Conservation (phyloP, 2,329 filamentous ascomycete genomes). For the Epichloe scottii region DNA sequence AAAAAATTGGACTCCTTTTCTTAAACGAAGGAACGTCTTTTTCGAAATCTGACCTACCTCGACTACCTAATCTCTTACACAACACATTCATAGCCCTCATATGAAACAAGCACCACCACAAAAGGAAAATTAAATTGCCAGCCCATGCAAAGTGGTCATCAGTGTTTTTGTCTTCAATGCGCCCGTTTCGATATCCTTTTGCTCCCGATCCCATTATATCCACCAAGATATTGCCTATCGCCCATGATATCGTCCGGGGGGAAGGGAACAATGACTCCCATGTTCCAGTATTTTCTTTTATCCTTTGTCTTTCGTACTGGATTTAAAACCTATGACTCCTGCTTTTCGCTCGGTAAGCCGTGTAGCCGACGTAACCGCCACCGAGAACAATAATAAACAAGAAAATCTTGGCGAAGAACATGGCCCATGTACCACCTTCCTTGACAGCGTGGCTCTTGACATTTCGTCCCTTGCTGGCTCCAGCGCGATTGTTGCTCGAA, state of each 20-base stretch:
- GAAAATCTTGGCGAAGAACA: slow-evolving; percentile 69
- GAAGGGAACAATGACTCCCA: background rate
- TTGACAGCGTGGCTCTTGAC: slow-evolving; percentile 23
- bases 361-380: slow-evolving; percentile 76
- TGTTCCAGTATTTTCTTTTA: background rate
- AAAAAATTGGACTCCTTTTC: background rate
- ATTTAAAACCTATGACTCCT: slow-evolving; percentile 45
- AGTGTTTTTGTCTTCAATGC: background rate
- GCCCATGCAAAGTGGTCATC: slow-evolving; percentile 5
- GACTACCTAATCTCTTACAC: background rate
- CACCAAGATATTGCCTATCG: background rate
- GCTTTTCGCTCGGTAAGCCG: slow-evolving; percentile 60
- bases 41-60: background rate
- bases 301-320: background rate
- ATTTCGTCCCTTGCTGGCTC: slow-evolving; percentile 24
- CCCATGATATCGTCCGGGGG: background rate
- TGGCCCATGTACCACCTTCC: slow-evolving; percentile 41
- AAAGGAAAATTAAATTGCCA: slow-evolving; percentile 1
- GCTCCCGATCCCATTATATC: background rate
- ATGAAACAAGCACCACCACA: slow-evolving; percentile 1
- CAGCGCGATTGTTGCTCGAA: slow-evolving; percentile 21
- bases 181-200: background rate
- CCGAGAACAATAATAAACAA: slow-evolving; percentile 57
- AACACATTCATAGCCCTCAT: background rate
- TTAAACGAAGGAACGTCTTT: background rate